Evolutionary conservation across 768 basidiomycete genomes (phyloP), one percentile per base, ranked within the genome.

Genomic region (Leccinellum albellum): DNA sequence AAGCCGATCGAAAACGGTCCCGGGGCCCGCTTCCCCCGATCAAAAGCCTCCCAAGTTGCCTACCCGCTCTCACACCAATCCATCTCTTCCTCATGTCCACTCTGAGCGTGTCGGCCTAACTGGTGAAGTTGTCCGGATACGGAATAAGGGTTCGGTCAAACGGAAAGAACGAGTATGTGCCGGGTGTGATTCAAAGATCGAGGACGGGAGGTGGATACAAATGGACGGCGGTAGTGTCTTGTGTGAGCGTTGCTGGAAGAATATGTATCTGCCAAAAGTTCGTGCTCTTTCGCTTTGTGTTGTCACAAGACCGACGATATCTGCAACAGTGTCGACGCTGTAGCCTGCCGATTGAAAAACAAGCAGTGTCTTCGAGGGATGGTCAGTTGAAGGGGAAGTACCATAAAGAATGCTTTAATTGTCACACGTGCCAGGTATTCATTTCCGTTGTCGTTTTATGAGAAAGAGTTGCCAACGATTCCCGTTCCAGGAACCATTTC

Each of bases 361-460:
- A 88, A 62, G 94, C 94, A 21, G 90, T 98, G 21, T 94, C 90
- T 21, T 91, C 89, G 6, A 84, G 88, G 13, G 94, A 98, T 66
- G 94, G 94, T 2, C 94, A 96, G 72, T 79, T 98, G 48, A 95
- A 95, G 72, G 94, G 94, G 58, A 98, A 98, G 71, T 96, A 95
- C 72, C 94, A 96, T 67, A 83, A 84, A 57, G 85, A 86, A 37
- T 98, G 94, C 74, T 98, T 98, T 70, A 91, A 87, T 64, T 98
- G 94, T 73, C 78, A 84, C 58, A 82, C 76, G 3, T 97, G 94
- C 73, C 83, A 90, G 66, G 88, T 90, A 70, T 7, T 21, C 56
- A 79, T 73, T 28, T 49, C 45, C 26, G 17, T 47, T 56, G 51
- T 52, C 10, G 20, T 56, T 37, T 17, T 12, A 8, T 14, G 49